These are phyloP conservation scores for Coccomyxa sp. DNA, from an alignment of 139 green algal genomes.

Conservation along the genomic window DNA sequence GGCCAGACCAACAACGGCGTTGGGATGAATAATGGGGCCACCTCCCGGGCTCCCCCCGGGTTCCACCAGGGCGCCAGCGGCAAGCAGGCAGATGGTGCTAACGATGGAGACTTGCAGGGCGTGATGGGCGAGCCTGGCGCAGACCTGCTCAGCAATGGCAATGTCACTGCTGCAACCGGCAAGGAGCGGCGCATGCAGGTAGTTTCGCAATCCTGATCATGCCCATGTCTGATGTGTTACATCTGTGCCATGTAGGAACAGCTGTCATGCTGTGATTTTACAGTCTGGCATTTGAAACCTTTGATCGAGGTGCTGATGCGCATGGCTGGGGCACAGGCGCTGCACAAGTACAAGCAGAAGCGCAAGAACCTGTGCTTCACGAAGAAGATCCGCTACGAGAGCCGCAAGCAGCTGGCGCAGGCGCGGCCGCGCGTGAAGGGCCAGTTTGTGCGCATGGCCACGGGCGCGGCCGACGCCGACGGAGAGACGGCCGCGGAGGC, in stretches of 20 bases:
- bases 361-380: conserved; percentile 55
- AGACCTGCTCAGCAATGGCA: not conserved
- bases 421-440: conserved; percentile 50
- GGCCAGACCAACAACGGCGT: not conserved
- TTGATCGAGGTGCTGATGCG: not conserved
- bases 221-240: not conserved
- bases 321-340: conserved; percentile 21
- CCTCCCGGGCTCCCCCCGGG: not conserved
- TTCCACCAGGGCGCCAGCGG: not conserved
- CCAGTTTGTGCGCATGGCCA: conserved; percentile 45
- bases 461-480: not conserved
- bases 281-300: no score
- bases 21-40: not conserved
- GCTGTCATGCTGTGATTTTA: no score
- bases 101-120: not conserved
- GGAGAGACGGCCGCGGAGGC: no score
- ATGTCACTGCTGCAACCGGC: not conserved
- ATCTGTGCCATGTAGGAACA: not conserved
- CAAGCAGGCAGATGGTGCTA: not conserved
- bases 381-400: conserved; percentile 68
- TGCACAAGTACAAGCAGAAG: conserved; percentile 68
- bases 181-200: not conserved
- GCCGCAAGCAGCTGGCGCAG: conserved; percentile 58
- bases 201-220: not conserved
- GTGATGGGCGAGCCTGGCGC: not conserved